phyloP scores from a whole-genome alignment of 495 filamentous ascomycete genomes.

The Lasiosphaeria ovina region DNA sequence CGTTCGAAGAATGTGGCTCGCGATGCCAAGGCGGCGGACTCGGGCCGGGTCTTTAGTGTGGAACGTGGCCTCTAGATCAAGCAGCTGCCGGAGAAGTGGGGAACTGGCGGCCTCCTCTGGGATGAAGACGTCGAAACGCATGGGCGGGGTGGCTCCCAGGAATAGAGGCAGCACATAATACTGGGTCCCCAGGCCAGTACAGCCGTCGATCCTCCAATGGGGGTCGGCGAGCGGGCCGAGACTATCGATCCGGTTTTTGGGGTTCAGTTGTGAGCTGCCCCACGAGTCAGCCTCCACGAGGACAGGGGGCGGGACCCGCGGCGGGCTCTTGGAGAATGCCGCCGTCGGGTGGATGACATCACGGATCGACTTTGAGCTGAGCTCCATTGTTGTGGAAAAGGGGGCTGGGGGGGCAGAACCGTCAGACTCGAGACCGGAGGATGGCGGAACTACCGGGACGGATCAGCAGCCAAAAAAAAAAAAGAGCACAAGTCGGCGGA shows the following conservation, averaged over 20 bases:
- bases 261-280: conserved; percentile 44
- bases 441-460: not conserved
- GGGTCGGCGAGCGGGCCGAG: conserved; percentile 39
- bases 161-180: conserved; percentile 47
- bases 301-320: not conserved
- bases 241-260: conserved; percentile 52
- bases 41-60: conserved; percentile 46
- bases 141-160: conserved; percentile 36
- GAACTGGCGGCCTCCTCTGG: conserved; percentile 35
- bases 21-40: conserved; percentile 41
- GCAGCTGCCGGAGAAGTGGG: conserved; percentile 37
- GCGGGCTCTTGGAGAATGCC: conserved; percentile 33
- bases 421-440: conserved; percentile 1
- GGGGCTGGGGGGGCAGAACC: not conserved
- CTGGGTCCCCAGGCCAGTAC: conserved; percentile 48
- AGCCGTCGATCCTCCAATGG: conserved; percentile 50
- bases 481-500: too few relatives aligned
- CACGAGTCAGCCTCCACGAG: conserved; percentile 22
- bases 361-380: conserved; percentile 40
- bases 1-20: conserved; percentile 42
- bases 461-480: not conserved
- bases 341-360: conserved; percentile 51
- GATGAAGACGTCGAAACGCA: conserved; percentile 51
- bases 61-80: conserved; percentile 44
- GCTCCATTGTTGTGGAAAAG: conserved; percentile 36